Evolutionary conservation across 2,329 filamentous ascomycete species (phyloP), one percentile per base, ranked within the genome.

Genomic region (Aspergillus pseudotamarii): DNA sequence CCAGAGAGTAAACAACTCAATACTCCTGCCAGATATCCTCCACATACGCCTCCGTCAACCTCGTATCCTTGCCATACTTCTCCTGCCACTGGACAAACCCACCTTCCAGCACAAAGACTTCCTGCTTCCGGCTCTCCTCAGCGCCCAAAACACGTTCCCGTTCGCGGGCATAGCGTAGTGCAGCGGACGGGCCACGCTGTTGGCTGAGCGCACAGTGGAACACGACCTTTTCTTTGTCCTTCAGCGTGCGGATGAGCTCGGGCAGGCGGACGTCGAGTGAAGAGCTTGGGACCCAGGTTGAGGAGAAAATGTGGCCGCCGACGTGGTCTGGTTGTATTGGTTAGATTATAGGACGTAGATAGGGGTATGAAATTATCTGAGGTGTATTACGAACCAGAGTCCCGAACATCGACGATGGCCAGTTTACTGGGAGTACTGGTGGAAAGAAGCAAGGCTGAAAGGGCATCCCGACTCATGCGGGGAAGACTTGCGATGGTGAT

Each of bases 151-250:
- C 64, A 59, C 84, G 81, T 69, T 90, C 88, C 54, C 88, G 83
- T 80, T 93, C 91, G 6, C 80, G 74, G 0, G 73, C 75, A 77
- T 97, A 98, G 72, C 85, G 84, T 69, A 97, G 80, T 4, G 95
- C 95, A 4, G 94, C 93, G 57, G 86, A 86, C 0, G 95, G 95
- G 0, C 95, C 95, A 0, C 95, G 85, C 80, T 97, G 91, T 81
- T 98, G 95, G 69, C 91, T 94, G 60, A 98, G 82, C 21, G 92
- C 91, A 79, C 95, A 99, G 81, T 99, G 95, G 78, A 99, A 99
- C 1, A 99, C 87, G 16, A 99, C 93, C 12, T 86, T 90, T 61
- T 95, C 87, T 77, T 93, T 93, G 73, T 90, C 88, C 68, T 88
- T 82, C 55, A 97, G 85, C 50, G 86, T 88, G 61, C 92, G 88